phyloP scores from a whole-genome alignment of 305 asterid species.

The Solanum hybrid region DNA sequence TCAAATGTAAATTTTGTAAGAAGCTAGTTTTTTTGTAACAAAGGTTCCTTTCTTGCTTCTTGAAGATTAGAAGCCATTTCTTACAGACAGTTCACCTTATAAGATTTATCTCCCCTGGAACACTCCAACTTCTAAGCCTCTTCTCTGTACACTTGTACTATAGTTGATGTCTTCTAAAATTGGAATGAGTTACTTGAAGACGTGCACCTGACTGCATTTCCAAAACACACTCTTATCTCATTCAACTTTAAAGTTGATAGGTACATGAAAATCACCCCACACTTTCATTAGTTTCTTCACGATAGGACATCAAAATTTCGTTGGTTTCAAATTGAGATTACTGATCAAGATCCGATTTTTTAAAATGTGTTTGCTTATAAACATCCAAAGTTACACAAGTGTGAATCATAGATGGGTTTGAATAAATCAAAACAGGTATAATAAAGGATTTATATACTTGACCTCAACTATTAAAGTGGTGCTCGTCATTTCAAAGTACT shows the following conservation, averaged over 20 bases:
- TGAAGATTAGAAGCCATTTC: not conserved
- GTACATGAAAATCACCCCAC: not conserved
- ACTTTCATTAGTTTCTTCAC: not conserved
- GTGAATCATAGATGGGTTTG: not conserved
- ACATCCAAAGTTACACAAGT: not conserved
- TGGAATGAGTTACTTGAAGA: not conserved
- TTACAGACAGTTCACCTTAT: not conserved
- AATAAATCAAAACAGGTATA: not conserved
- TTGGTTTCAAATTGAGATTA: not conserved
- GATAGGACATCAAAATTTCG: not conserved
- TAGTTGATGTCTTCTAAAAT: not conserved
- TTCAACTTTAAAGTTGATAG: not conserved
- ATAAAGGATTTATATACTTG: not conserved
- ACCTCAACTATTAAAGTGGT: not conserved
- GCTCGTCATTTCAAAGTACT: not conserved
- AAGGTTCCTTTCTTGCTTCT: not conserved
- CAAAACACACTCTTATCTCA: not conserved
- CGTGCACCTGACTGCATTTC: not conserved
- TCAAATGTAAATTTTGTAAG: not conserved
- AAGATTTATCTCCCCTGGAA: not conserved
- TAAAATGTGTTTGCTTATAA: too few relatives aligned
- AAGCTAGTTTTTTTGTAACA: not conserved
- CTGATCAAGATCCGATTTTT: not conserved
- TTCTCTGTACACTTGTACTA: not conserved
- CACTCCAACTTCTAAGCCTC: not conserved